These are phyloP conservation scores for Microstegium vimineum DNA, from an alignment of 176 grass and related monocot genomes.

Conservation along the genomic window DNA sequence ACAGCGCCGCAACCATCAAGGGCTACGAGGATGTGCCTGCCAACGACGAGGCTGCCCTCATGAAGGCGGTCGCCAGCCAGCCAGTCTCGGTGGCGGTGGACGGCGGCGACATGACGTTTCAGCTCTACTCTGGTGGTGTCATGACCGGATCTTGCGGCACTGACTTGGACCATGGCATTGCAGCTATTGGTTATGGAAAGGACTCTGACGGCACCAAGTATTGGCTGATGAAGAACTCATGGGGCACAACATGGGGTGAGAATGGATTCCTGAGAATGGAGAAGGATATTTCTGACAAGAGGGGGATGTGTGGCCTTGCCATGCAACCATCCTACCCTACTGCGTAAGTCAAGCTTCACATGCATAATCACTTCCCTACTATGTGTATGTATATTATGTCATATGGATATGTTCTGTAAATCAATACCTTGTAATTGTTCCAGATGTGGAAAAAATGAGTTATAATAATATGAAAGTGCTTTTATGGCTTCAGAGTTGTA, in stretches of 20 bases:
- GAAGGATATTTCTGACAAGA: not conserved
- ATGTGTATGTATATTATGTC: not conserved
- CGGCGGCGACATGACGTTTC: constrained; percentile 28
- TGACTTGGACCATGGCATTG: constrained; percentile 33
- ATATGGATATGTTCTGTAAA: not conserved
- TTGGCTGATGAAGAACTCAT: constrained; percentile 21
- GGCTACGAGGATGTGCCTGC: constrained; percentile 36
- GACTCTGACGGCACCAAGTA: constrained; percentile 19
- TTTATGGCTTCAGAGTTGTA: not conserved
- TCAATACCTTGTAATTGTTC: not conserved
- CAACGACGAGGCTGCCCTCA: constrained; percentile 31
- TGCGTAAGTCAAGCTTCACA: not conserved
- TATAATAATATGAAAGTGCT: not conserved
- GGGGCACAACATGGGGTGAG: constrained; percentile 3
- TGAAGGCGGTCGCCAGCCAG: constrained; percentile 38
- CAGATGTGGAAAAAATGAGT: not conserved
- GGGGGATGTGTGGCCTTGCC: constrained; percentile 1
- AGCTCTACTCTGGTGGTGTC: constrained; percentile 41
- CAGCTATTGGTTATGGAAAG: constrained; percentile 33
- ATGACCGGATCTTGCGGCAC: constrained; percentile 24
- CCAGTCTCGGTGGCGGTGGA: constrained; percentile 31
- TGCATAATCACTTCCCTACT: not conserved
- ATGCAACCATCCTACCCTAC: constrained; percentile 8
- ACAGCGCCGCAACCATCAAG: constrained; percentile 15
- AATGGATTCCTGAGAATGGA: not conserved